Percentiles rank a stretch among this genome's conserved stretches.
These are phyloP conservation scores for Priceomyces medius DNA, from an alignment of 805 yeast species.

Conservation along the genomic window DNA sequence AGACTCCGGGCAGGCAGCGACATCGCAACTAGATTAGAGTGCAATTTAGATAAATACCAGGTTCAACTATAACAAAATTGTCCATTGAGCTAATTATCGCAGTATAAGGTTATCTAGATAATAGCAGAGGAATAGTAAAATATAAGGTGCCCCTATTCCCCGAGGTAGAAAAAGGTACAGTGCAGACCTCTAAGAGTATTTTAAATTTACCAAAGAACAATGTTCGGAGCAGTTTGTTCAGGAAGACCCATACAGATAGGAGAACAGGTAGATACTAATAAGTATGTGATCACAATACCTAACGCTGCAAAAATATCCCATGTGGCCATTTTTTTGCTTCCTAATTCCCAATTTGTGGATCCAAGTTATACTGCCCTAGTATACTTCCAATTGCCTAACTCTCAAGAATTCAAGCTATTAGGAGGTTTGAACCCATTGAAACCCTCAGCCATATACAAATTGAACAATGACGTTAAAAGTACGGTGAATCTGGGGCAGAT, in stretches of 20 bases:
- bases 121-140: too few relatives aligned
- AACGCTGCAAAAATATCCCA: conserved; percentile 71
- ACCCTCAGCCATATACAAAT: conserved; percentile 89
- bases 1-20: background rate
- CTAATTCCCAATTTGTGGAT: conserved; percentile 68
- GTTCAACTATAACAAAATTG: too few relatives aligned
- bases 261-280: conserved; percentile 64
- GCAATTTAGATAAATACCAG: too few relatives aligned
- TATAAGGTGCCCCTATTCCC: too few relatives aligned
- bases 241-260: conserved; percentile 63
- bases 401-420: conserved; percentile 59
- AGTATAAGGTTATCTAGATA: too few relatives aligned
- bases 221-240: conserved; percentile 78
- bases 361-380: conserved; percentile 76
- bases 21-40: background rate
- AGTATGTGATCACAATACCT: conserved; percentile 62
- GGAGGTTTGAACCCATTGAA: conserved; percentile 64
- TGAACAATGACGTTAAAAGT: conserved; percentile 45
- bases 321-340: conserved; percentile 79
- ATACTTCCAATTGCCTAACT: conserved; percentile 76
- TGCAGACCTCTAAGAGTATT: too few relatives aligned
- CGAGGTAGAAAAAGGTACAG: background rate
- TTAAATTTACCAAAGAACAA: conserved; percentile 17
- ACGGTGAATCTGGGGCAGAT: conserved; percentile 23
- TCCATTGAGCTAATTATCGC: too few relatives aligned